Base-by-base conservation (phyloP, 371 early-diverging fungal species). In the Dinochytrium kinnereticum region DNA sequence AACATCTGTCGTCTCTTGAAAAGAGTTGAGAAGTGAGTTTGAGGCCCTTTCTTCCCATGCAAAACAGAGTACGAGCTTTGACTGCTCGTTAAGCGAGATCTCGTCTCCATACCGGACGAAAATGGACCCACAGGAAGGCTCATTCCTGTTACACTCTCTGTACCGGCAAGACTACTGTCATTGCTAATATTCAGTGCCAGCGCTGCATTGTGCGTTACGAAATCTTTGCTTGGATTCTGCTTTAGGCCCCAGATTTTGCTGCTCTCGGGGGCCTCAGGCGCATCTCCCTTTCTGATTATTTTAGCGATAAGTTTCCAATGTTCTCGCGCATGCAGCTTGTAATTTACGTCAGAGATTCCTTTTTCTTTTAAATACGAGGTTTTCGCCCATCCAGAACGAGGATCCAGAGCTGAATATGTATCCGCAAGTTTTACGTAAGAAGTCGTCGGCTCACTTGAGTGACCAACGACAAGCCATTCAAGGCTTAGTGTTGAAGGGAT, bases 1-100 rank as follows among this genome's bases (percentile, higher is more conserved):
- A 87, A 86, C 80, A 83, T 83, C 69, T 87, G 85, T n/a, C 85
- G 73, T 15, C 87, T 75, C 71, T 87, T 88, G 57, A 84, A 77
- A 57, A 82, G 73, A 15, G 80, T 76, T 0, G 83, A 80, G 49
- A 71, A 81, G 64, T 78, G 76, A 36, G 75, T 77, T 31, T 71
- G 77, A 37, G 69, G 51, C 2, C 68, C 34, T 33, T 74, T 69
- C 61, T 74, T 80, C 37, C 53, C 64, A n/a, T 57, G 72, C 7
- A 68, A 44, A 19, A 65, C 59, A 19, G 66, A 38, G 64, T 73
- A 68, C 3, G 72, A 72, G 13, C 30, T 33, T 39, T 69, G 71
- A 31, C 59, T 70, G 26, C 66, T 55, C 0, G 44, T 51, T 10
- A 69, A 40, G 21, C 59, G 71, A 24, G 40, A 53, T 57, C 67